These are phyloP conservation scores for Tulasnella sp. DNA, from an alignment of 768 basidiomycete species.

Conservation along the genomic window DNA sequence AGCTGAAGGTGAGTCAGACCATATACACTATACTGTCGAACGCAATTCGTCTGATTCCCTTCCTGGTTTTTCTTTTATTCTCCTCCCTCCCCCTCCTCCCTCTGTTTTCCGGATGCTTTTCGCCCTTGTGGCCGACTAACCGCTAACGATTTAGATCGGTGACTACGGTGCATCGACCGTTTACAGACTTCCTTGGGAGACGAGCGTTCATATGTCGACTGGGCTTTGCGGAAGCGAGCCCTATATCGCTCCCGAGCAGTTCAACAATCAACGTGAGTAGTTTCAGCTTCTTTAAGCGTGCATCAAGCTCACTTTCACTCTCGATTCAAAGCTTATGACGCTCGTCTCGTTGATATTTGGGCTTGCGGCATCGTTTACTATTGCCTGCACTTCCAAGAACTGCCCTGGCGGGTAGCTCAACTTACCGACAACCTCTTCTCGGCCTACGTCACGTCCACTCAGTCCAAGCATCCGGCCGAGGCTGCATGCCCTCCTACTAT, in stretches of 20 bases:
- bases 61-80: slow-evolving; percentile 13
- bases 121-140: background rate
- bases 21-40: background rate
- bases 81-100: slow-evolving; percentile 9
- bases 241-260: slow-evolving; percentile 98
- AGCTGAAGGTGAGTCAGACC: slow-evolving; percentile 60
- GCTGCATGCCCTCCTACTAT: slow-evolving; percentile 44
- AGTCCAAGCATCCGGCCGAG: slow-evolving; percentile 1
- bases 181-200: slow-evolving; percentile 95
- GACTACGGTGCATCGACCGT: slow-evolving; percentile 99
- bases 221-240: slow-evolving; percentile 96
- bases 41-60: background rate
- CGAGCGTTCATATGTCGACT: slow-evolving; percentile 92
- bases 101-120: slow-evolving; percentile 15
- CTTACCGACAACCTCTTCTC: slow-evolving; percentile 67
- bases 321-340: slow-evolving; percentile 70
- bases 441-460: slow-evolving; percentile 41
- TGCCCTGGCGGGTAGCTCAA: slow-evolving; percentile 96
- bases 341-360: slow-evolving; percentile 95
- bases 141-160: slow-evolving; percentile 57
- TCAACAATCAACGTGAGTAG: slow-evolving; percentile 85
- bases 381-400: slow-evolving; percentile 94
- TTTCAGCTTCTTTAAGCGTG: no score
- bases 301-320: slow-evolving; percentile 11
- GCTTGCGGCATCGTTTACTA: slow-evolving; percentile 96